A percentile compares a stretch with the other conserved stretches of the same genome.
phyloP scores from a whole-genome alignment of 2,329 filamentous ascomycete genomes.

The Fusarium virguliforme region DNA sequence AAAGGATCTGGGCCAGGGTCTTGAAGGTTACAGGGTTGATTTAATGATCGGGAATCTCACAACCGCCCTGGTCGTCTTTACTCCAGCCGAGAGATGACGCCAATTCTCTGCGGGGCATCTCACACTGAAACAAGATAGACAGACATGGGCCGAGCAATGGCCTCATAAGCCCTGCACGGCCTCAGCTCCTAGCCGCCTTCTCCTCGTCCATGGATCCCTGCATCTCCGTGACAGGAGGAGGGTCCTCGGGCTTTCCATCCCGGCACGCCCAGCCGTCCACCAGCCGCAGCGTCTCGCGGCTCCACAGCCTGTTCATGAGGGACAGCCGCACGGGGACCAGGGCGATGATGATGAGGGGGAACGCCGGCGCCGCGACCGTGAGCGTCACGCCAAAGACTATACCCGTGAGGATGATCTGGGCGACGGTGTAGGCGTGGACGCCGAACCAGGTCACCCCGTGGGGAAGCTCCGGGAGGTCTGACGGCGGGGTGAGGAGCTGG shows the following conservation, averaged over 20 bases:
- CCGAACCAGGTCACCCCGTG: slow-evolving; percentile 64
- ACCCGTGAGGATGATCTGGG: slow-evolving; percentile 71
- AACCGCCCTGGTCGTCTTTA: background rate
- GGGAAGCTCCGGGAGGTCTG: slow-evolving; percentile 67
- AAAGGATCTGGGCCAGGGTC: background rate
- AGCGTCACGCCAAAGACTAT: slow-evolving; percentile 76
- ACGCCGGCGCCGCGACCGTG: slow-evolving; percentile 74
- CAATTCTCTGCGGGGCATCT: slow-evolving; percentile 31
- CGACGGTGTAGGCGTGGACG: slow-evolving; percentile 72
- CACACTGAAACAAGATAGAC: slow-evolving; percentile 53
- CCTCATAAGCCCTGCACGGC: slow-evolving; percentile 11
- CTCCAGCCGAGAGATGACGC: slow-evolving; percentile 15
- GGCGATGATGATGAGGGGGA: slow-evolving; percentile 75
- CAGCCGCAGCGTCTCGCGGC: slow-evolving; percentile 67
- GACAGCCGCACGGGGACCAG: slow-evolving; percentile 75
- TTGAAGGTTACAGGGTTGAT: background rate
- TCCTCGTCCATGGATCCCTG: slow-evolving; percentile 50
- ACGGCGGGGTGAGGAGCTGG: slow-evolving; percentile 68
- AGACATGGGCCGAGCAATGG: slow-evolving; percentile 38
- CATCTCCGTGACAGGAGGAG: slow-evolving; percentile 34
- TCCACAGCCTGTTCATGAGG: slow-evolving; percentile 74
- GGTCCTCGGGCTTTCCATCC: slow-evolving; percentile 69
- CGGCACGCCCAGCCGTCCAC: slow-evolving; percentile 67
- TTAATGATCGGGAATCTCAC: slow-evolving; percentile 21
- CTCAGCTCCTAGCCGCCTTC: slow-evolving; percentile 46